Conservation (phyloP, 2,329 filamentous ascomycete genomes). For the Parastagonospora avenae region DNA sequence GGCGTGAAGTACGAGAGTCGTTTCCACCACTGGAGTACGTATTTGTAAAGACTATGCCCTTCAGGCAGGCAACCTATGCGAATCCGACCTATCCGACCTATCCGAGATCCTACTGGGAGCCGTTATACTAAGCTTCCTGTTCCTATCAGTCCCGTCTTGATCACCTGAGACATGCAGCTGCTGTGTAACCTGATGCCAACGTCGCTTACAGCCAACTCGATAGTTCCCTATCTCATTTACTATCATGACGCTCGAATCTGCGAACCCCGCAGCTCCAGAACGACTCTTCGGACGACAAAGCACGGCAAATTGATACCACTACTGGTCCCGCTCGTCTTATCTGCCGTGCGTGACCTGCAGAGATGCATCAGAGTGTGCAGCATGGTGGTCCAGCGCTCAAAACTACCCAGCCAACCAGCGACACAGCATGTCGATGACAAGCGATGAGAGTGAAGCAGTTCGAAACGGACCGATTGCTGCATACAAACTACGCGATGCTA, state of each 20-base stretch:
- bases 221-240: background rate
- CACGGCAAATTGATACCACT: background rate
- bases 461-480: background rate
- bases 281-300: background rate
- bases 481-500: background rate
- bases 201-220: background rate
- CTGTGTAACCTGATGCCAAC: constrained; percentile 1
- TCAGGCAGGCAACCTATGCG: background rate
- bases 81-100: background rate
- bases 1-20: background rate
- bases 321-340: too few species aligned
- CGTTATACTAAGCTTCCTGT: constrained; percentile 3
- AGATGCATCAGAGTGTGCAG: too few species aligned
- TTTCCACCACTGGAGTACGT: background rate
- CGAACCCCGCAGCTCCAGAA: background rate
- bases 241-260: background rate
- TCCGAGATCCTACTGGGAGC: background rate
- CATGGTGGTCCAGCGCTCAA: too few species aligned
- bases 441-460: background rate
- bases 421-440: background rate
- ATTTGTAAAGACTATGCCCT: background rate
- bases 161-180: background rate
- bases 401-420: too few species aligned
- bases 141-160: background rate
- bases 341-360: too few species aligned